phyloP scores from a whole-genome alignment of 768 basidiomycete species.

The Cubamyces sp. region DNA sequence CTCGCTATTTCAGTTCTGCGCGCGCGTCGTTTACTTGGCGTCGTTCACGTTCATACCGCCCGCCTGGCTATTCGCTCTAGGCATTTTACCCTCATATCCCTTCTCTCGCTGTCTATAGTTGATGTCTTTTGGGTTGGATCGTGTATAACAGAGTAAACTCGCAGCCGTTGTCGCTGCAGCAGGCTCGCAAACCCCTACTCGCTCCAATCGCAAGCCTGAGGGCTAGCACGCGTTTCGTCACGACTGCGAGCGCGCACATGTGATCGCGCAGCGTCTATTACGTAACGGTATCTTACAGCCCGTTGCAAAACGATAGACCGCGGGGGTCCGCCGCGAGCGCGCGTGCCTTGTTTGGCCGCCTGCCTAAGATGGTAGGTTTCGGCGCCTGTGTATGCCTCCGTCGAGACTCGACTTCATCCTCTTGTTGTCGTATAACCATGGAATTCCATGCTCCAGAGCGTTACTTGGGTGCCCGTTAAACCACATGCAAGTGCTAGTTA shows the following conservation, averaged over 20 bases:
- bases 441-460: too few relatives aligned
- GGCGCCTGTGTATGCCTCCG: too few relatives aligned
- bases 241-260: background rate
- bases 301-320: too few relatives aligned
- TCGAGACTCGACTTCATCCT: too few relatives aligned
- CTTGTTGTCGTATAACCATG: too few relatives aligned
- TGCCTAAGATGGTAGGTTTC: too few relatives aligned
- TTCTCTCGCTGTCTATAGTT: background rate
- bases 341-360: too few relatives aligned
- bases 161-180: background rate
- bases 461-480: too few relatives aligned
- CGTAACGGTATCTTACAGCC: background rate
- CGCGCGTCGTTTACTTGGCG: background rate
- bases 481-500: too few relatives aligned
- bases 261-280: conserved; percentile 6
- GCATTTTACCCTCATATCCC: conserved; percentile 4
- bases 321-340: too few relatives aligned
- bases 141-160: conserved; percentile 9
- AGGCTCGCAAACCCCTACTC: background rate
- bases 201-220: too few relatives aligned
- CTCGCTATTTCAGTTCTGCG: background rate
- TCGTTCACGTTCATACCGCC: background rate
- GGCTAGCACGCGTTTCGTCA: background rate
- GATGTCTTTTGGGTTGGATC: conserved; percentile 9
- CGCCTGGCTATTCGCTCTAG: background rate